Evolutionary conservation across 768 basidiomycete species (phyloP).

Genomic region (Lactifluus subvellereus): DNA sequence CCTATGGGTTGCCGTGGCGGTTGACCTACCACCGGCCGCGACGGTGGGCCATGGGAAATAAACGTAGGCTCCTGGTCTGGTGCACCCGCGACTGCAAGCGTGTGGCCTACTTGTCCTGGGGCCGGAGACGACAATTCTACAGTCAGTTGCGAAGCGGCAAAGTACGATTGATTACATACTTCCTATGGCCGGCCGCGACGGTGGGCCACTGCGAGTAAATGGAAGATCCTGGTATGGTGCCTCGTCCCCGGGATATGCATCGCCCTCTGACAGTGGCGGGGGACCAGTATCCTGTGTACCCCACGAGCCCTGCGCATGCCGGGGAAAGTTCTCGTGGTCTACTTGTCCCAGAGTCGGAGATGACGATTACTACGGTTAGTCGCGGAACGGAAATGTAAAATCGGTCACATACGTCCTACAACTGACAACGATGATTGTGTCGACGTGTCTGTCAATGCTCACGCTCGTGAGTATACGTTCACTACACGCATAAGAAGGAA

Average conservation of each 20-base stretch:
- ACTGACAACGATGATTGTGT: neutral
- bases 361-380: neutral
- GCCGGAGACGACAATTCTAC: neutral
- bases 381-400: neutral
- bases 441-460: neutral
- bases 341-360: neutral
- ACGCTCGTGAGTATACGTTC: neutral
- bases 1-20: no score
- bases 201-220: no score
- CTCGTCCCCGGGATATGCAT: no score
- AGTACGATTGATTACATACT: neutral
- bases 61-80: no score
- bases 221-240: no score
- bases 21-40: no score
- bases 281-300: no score
- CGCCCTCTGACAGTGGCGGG: no score
- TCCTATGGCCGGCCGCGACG: neutral
- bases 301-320: neutral
- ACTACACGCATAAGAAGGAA: neutral
- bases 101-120: neutral
- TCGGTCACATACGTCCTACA: neutral
- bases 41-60: no score
- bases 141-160: neutral
- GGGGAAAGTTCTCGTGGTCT: neutral
- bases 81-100: neutral